Percentiles rank a stretch among this genome's conserved stretches.
These are phyloP conservation scores for Phanerochaete sordida DNA, from an alignment of 768 basidiomycete genomes.

Conservation along the genomic window DNA sequence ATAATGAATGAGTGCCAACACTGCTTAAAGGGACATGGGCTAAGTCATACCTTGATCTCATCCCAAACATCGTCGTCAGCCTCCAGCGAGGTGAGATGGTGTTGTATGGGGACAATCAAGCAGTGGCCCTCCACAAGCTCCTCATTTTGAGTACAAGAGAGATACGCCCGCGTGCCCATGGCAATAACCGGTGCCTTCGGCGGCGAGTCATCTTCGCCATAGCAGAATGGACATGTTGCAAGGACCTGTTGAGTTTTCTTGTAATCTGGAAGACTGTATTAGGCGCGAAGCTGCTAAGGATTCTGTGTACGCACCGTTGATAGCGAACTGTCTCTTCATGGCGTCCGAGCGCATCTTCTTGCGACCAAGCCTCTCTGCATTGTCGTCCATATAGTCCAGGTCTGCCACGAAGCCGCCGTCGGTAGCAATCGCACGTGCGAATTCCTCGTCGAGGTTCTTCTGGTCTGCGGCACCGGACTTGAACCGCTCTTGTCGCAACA, in stretches of 20 bases:
- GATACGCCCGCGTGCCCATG: slow-evolving; percentile 85
- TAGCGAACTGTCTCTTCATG: slow-evolving; percentile 96
- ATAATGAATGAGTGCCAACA: neutral
- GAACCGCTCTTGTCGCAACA: slow-evolving; percentile 91
- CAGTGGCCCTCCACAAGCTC: slow-evolving; percentile 93
- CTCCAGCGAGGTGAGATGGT: slow-evolving; percentile 87
- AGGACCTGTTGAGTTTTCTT: slow-evolving; percentile 90
- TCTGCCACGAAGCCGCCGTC: slow-evolving; percentile 90
- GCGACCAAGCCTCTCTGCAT: slow-evolving; percentile 87
- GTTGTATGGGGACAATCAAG: slow-evolving; percentile 93
- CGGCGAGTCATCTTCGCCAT: slow-evolving; percentile 85
- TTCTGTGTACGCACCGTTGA: slow-evolving; percentile 80
- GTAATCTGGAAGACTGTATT: slow-evolving; percentile 60
- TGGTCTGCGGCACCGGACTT: slow-evolving; percentile 87
- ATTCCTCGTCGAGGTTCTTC: slow-evolving; percentile 87
- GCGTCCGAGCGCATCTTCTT: slow-evolving; percentile 96
- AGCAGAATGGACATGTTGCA: slow-evolving; percentile 84
- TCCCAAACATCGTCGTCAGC: slow-evolving; percentile 99
- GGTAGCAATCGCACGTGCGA: slow-evolving; percentile 82
- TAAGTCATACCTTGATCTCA: slow-evolving; percentile 78
- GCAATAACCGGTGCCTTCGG: slow-evolving; percentile 89
- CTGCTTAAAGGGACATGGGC: neutral
- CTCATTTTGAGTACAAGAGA: slow-evolving; percentile 85
- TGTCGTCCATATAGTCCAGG: slow-evolving; percentile 95
- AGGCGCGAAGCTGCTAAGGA: no score